Evolutionary conservation across 148 eudicot species (phyloP), one percentile per base, ranked within the genome.

Genomic region (Chenopodium formosanum): DNA sequence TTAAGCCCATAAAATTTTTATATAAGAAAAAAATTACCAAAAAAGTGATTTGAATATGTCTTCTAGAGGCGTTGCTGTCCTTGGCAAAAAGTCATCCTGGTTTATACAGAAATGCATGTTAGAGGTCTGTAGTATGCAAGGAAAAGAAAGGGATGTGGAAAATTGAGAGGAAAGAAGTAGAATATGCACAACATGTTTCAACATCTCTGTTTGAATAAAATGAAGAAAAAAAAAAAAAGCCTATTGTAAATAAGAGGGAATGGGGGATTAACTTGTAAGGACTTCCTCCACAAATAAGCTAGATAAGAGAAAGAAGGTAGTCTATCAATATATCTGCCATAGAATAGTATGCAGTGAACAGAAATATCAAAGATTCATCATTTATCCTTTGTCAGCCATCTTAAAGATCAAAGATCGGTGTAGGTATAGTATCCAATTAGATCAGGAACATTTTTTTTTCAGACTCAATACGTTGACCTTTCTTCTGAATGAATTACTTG

Each of bases 61-160:
- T 90, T 97, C 97, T 84, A 97, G 86, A 10, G 99, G 99, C 19
- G 98, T 97, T 46, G 99, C 97, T 80, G 99, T 97, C 82, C 99
- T 88, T 6, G 99, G 99, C 89, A 97, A 92, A 88, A 94, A 97
- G 85, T 97, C 99, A 80, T 97, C 99, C 99, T 97, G 88, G 76
- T 83, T 79, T 79, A 62, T 32, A 69, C 75, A 64, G 4, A 81
- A 63, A 16, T 19, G 77, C 64, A 52, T 25, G 70, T 84, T 62
- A 76, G 17, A 62, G 14, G 23, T 32, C 23, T 29, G 9, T 19
- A 53, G 85, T 72, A 67, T 9, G 66, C 52, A 66, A 74, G 69
- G 79, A 66, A 64, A 22, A 9, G 52, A 58, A 20, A 20, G 34
- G 79, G 37, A 0, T 12, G 56, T n/a, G 1, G 23, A 17, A 37